Evolutionary conservation across 2,329 filamentous ascomycete genomes (phyloP).

Genomic region (Cladorrhinum sp.): DNA sequence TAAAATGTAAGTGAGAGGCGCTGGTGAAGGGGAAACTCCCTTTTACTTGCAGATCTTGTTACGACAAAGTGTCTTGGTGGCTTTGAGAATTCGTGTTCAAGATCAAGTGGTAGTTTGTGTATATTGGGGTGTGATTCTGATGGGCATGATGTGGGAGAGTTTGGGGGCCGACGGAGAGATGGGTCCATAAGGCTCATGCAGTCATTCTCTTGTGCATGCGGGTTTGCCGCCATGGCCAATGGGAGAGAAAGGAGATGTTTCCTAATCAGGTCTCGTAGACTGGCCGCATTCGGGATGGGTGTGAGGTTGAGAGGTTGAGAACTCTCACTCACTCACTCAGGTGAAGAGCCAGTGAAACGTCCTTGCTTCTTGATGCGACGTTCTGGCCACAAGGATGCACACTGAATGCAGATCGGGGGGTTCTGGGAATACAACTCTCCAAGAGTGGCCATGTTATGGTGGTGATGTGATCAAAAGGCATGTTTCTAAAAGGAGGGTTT

Average conservation of each 20-base stretch:
- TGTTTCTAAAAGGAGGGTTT: not conserved
- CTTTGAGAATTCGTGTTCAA: too few species aligned
- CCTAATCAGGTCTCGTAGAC: not conserved
- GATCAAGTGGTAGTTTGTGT: too few species aligned
- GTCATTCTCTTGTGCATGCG: not conserved
- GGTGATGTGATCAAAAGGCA: not conserved
- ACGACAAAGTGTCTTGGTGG: too few species aligned
- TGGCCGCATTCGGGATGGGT: not conserved
- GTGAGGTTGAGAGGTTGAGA: not conserved
- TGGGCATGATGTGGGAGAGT: not conserved
- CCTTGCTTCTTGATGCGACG: not conserved
- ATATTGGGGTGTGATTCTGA: not conserved
- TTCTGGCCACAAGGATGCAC: not conserved
- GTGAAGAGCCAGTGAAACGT: not conserved
- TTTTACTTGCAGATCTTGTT: not conserved
- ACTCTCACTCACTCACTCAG: too few species aligned
- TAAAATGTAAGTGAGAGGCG: not conserved
- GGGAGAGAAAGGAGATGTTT: not conserved
- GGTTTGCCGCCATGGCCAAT: not conserved
- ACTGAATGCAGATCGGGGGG: not conserved
- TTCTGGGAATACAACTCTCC: not conserved
- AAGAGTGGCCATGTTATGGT: not conserved
- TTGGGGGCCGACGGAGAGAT: not conserved
- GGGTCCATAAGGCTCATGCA: not conserved
- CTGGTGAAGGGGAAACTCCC: not conserved